These are phyloP conservation scores for Raffaelea albimanens DNA, from an alignment of 2,329 filamentous ascomycete species.

Conservation along the genomic window DNA sequence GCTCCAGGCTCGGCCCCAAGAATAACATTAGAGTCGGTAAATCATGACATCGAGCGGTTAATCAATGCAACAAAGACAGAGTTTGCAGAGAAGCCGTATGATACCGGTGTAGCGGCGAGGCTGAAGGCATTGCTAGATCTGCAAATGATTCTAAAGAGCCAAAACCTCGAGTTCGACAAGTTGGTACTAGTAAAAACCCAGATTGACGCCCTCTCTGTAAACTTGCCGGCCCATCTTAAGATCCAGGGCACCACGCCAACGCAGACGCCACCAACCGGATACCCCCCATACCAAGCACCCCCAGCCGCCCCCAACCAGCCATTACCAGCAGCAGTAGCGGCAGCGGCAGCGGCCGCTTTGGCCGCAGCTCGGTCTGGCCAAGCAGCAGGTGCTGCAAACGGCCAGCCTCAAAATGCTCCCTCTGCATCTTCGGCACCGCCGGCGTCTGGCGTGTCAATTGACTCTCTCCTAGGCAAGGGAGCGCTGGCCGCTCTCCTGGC, in stretches of 20 bases:
- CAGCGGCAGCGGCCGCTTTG: constrained; percentile 10
- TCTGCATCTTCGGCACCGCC: constrained; percentile 15
- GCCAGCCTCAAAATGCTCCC: no score
- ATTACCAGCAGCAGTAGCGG: constrained; percentile 18
- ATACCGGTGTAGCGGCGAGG: constrained; percentile 66
- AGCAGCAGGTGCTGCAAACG: constrained; percentile 1
- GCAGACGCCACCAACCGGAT: constrained; percentile 20
- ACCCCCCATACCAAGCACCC: constrained; percentile 9
- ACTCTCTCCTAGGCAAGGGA: constrained; percentile 49
- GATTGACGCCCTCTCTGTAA: constrained; percentile 67
- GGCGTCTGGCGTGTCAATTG: constrained; percentile 42
- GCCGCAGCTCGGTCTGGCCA: constrained; percentile 12
- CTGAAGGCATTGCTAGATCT: constrained; percentile 79
- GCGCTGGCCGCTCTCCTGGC: constrained; percentile 50
- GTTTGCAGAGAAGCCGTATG: constrained; percentile 66
- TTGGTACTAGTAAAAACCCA: constrained; percentile 77
- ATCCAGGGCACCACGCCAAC: constrained; percentile 21
- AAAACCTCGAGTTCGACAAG: constrained; percentile 71
- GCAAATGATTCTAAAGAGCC: constrained; percentile 68
- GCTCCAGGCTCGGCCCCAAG: constrained; percentile 28
- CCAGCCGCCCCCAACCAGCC: constrained; percentile 19
- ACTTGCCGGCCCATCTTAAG: constrained; percentile 39
- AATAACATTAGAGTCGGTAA: constrained; percentile 64
- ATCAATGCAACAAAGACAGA: constrained; percentile 65
- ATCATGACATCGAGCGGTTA: constrained; percentile 72